Conservation (phyloP, 768 basidiomycete species). For the Tricholoma sp. region DNA sequence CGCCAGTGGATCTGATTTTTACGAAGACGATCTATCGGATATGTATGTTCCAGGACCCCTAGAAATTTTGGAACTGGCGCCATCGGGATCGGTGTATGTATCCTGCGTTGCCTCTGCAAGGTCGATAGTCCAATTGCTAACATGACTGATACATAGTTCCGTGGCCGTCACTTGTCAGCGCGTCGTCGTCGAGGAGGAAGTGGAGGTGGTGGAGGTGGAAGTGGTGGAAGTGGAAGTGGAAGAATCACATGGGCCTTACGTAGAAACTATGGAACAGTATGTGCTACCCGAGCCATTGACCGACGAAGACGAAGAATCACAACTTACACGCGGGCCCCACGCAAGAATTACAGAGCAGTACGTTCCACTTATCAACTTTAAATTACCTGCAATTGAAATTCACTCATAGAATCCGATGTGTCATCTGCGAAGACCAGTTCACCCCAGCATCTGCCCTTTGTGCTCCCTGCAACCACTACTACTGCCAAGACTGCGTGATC, state of each 20-base stretch:
- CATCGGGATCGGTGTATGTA: background rate
- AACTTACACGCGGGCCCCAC: too few relatives aligned
- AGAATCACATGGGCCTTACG: background rate
- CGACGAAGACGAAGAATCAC: too few relatives aligned
- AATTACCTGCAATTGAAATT: background rate
- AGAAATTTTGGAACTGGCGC: too few relatives aligned
- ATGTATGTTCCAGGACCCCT: background rate
- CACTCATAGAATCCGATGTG: background rate
- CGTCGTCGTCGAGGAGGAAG: background rate
- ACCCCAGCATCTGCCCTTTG: slow-evolving; percentile 21
- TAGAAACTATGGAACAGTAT: too few relatives aligned
- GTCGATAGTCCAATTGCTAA: too few relatives aligned
- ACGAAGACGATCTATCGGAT: background rate
- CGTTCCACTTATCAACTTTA: background rate
- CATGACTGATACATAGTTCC: too few relatives aligned
- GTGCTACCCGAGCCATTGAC: too few relatives aligned
- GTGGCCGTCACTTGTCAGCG: too few relatives aligned
- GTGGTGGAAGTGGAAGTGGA: background rate
- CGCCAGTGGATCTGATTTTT: background rate
- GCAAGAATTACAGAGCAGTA: background rate
- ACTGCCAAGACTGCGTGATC: slow-evolving; percentile 40
- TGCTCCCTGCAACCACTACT: slow-evolving; percentile 40
- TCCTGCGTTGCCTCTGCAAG: background rate
- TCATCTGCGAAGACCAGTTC: slow-evolving; percentile 35
- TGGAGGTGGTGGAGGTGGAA: too few relatives aligned